Percentiles rank a stretch among this genome's conserved stretches.
Evolutionary conservation across 2,329 filamentous ascomycete species (phyloP).

Genomic region (Ceratocystis eucalypticola): DNA sequence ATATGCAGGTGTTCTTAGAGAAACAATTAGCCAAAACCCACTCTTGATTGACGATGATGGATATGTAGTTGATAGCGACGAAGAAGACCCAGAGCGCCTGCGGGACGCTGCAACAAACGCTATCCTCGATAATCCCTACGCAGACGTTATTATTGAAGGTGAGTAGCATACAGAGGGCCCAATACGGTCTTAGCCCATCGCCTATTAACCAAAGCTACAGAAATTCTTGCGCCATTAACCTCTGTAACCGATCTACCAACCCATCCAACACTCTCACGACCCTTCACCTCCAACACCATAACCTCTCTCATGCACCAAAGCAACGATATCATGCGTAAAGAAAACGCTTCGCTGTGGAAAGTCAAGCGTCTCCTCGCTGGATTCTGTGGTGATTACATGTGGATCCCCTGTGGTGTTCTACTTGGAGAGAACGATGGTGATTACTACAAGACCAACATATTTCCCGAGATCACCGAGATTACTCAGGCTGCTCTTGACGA

Average conservation of each 20-base stretch:
- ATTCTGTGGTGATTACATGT: slow-evolving; percentile 60
- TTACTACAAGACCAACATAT: slow-evolving; percentile 38
- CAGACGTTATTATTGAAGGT: slow-evolving; percentile 59
- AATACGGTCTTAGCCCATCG: background rate
- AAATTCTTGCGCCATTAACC: slow-evolving; percentile 61
- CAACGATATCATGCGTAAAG: slow-evolving; percentile 57
- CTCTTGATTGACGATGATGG: slow-evolving; percentile 63
- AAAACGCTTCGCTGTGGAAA: slow-evolving; percentile 58
- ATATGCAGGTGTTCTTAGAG: slow-evolving; percentile 57
- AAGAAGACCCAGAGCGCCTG: slow-evolving; percentile 51
- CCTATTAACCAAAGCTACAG: slow-evolving; percentile 30
- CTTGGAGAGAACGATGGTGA: slow-evolving; percentile 42
- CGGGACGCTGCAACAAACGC: slow-evolving; percentile 47
- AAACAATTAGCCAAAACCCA: slow-evolving; percentile 62
- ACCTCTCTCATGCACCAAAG: slow-evolving; percentile 57
- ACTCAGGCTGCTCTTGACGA: slow-evolving; percentile 19
- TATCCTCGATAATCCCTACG: slow-evolving; percentile 62
- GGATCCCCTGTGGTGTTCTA: slow-evolving; percentile 48
- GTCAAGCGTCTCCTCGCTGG: slow-evolving; percentile 61
- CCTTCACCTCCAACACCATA: slow-evolving; percentile 61
- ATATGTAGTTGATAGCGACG: slow-evolving; percentile 59
- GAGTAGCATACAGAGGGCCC: slow-evolving; percentile 25
- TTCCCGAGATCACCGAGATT: slow-evolving; percentile 28
- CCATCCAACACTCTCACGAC: slow-evolving; percentile 60
- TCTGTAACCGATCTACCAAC: slow-evolving; percentile 59